Evolutionary conservation across 169 alveolate genomes (phyloP), one percentile per base, ranked within the genome.

Genomic region (Plasmodium relictum): DNA sequence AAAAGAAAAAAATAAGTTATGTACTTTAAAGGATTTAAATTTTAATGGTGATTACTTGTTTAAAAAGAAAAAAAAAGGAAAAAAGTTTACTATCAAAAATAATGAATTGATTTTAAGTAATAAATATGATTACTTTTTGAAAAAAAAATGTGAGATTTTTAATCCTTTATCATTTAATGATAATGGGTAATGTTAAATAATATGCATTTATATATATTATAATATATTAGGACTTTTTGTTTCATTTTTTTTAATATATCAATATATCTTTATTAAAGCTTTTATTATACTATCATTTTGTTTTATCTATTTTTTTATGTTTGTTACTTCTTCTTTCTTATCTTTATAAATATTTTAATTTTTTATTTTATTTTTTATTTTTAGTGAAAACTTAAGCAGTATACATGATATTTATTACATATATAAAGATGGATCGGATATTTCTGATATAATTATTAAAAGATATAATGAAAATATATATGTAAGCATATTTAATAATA

Each of bases 401-500:
- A 44, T 83, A n/a, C 85, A 83, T 22, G 91, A 83, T 50, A 66
- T 83, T 52, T 83, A 83, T 61, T 83, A 83, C 85, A 45, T 58
- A 44, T 68, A 83, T 72, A 68, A 50, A 20, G 91, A 54, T 66
- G 80, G 56, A 20, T 68, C 91, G 18, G 83, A 68, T 54, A 54
- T 83, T 24, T 68, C 73, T 37, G 91, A 83, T 24, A 39, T 68
- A 42, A 50, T 83, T 48, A 54, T 83, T 8, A 68, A 31, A 48
- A 83, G 91, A 42, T 83, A 83, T 54, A 54, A 68, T 3, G 91
- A 83, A 9, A 83, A 83, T 44, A 52, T 68, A 18, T 68, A 83
- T 59, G 42, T 83, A 45, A 83, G 73, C 3, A 83, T 69, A 37
- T 83, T 83, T 83, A 83, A 83, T 52, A 83, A 83, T 20, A 83